Percentiles rank a stretch among this genome's conserved stretches.
phyloP scores from a whole-genome alignment of 176 grass and related monocot genomes.

The Zizania latifolia region DNA sequence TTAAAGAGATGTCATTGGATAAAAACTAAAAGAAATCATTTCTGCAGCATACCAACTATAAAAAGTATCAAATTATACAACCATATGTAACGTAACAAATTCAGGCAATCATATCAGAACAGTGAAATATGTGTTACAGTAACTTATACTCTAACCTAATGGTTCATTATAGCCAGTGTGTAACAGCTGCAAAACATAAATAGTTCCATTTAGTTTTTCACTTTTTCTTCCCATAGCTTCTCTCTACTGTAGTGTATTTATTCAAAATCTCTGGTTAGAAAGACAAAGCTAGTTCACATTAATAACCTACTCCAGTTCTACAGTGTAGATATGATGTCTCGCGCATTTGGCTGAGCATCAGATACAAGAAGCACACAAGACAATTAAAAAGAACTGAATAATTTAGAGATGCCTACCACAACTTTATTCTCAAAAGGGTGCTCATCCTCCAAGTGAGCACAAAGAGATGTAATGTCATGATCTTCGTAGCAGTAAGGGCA shows the following conservation, averaged over 20 bases:
- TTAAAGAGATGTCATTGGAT: neutral
- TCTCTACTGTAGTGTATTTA: neutral
- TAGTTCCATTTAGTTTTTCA: neutral
- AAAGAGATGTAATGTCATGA: conserved; percentile 62
- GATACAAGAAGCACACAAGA: neutral
- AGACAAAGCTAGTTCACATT: neutral
- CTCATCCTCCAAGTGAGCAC: conserved; percentile 65
- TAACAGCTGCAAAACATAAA: neutral
- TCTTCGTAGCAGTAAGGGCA: conserved; percentile 91
- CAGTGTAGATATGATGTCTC: neutral
- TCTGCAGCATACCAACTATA: neutral
- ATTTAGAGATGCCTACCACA: conserved; percentile 42
- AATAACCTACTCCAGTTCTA: neutral
- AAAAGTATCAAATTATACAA: neutral
- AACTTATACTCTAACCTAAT: neutral
- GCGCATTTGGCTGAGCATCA: neutral
- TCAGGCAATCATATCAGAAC: neutral
- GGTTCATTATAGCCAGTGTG: neutral
- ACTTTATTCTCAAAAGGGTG: conserved; percentile 68
- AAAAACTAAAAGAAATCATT: neutral
- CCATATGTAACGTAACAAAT: neutral
- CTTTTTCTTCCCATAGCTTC: neutral
- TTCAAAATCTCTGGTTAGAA: neutral
- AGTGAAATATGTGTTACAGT: neutral
- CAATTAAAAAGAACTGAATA: neutral